Evolutionary conservation across 2,329 filamentous ascomycete genomes (phyloP).

Genomic region (Graphilbum sp.): DNA sequence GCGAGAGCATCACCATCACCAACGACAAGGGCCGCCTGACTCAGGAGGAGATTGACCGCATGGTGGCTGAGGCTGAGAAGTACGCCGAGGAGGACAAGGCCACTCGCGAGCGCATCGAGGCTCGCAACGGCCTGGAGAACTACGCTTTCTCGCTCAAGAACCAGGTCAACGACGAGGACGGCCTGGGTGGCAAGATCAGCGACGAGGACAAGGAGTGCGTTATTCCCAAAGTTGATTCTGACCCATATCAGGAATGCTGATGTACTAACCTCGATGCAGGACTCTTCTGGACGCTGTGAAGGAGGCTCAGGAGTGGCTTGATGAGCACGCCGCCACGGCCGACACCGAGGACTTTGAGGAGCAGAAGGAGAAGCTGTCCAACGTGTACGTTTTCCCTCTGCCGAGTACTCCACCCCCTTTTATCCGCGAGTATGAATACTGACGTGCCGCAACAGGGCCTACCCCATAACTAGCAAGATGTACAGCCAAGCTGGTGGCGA

Average conservation of each 20-base stretch:
- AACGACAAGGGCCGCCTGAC: constrained; percentile 98
- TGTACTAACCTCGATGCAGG: constrained; percentile 24
- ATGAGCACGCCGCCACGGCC: constrained; percentile 79
- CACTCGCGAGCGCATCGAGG: constrained; percentile 89
- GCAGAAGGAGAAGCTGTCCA: constrained; percentile 98
- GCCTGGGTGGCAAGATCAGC: constrained; percentile 94
- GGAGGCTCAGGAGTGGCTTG: constrained; percentile 92
- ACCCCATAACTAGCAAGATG: constrained; percentile 98
- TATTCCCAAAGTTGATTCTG: too few relatives aligned
- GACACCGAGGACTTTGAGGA: constrained; percentile 92
- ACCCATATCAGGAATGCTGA: too few relatives aligned
- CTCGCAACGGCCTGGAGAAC: constrained; percentile 94
- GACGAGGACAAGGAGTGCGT: constrained; percentile 95
- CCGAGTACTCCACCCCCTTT: background rate
- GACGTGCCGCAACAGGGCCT: constrained; percentile 32
- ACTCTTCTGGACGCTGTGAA: constrained; percentile 80
- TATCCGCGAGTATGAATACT: too few relatives aligned
- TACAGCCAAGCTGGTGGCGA: constrained; percentile 54
- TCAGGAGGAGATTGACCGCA: constrained; percentile 95
- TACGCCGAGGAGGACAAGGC: constrained; percentile 99
- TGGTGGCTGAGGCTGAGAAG: constrained; percentile 97
- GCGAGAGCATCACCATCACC: constrained; percentile 94
- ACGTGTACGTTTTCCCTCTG: constrained; percentile 30
- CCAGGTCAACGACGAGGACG: constrained; percentile 93
- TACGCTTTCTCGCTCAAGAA: constrained; percentile 99